A percentile compares a stretch with the other conserved stretches of the same genome.
phyloP scores from a whole-genome alignment of 106 monocot genomes.

The Dactylorhiza incarnata region DNA sequence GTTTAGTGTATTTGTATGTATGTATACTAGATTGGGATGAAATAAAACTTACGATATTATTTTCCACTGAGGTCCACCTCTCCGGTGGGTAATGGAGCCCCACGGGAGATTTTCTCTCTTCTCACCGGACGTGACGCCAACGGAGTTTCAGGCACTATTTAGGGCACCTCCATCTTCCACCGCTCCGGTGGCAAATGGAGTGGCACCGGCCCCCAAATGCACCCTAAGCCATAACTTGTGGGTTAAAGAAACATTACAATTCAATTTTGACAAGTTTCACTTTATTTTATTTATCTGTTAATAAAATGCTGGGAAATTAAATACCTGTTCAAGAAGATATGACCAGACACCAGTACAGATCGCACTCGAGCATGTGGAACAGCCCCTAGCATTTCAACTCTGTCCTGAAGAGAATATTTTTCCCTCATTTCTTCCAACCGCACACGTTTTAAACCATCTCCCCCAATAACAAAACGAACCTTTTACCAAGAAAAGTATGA shows the following conservation, averaged over 20 bases:
- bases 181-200: too few relatives aligned
- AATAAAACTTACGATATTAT: too few relatives aligned
- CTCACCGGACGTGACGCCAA: too few relatives aligned
- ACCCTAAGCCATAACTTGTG: neutral
- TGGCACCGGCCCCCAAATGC: too few relatives aligned
- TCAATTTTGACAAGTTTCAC: neutral
- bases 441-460: slow-evolving; percentile 94
- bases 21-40: too few relatives aligned
- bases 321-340: slow-evolving; percentile 97
- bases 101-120: too few relatives aligned
- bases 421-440: slow-evolving; percentile 99
- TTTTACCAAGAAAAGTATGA: slow-evolving; percentile 19
- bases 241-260: neutral
- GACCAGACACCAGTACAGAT: slow-evolving; percentile 83
- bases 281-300: neutral
- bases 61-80: too few relatives aligned
- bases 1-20: too few relatives aligned
- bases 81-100: too few relatives aligned
- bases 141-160: too few relatives aligned
- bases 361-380: slow-evolving; percentile 94
- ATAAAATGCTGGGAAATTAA: neutral
- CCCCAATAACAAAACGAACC: slow-evolving; percentile 93
- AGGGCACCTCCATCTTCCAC: too few relatives aligned
- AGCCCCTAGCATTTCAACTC: slow-evolving; percentile 92
- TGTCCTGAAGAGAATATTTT: slow-evolving; percentile 91